Evolutionary conservation across 2,329 filamentous ascomycete genomes (phyloP).

Genomic region (Aspergillus felis): DNA sequence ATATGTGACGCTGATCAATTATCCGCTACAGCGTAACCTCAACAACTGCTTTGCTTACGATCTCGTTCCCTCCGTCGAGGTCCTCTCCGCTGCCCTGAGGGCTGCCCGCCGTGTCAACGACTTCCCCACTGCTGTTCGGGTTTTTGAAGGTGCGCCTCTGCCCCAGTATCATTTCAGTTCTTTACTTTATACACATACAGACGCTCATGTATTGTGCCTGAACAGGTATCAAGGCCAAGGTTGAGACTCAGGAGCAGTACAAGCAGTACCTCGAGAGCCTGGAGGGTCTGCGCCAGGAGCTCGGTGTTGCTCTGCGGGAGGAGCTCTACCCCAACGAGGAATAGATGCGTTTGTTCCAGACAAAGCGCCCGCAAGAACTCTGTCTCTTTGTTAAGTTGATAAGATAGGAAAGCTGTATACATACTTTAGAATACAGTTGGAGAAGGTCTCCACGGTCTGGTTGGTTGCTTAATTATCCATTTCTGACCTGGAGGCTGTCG

Average conservation of each 20-base stretch:
- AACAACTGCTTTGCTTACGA: slow-evolving; percentile 99
- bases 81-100: slow-evolving; percentile 85
- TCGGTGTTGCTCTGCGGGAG: slow-evolving; percentile 88
- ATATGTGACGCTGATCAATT: slow-evolving; percentile 11
- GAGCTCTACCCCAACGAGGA: slow-evolving; percentile 70
- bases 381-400: slow-evolving; percentile 23
- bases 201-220: slow-evolving; percentile 9
- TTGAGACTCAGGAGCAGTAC: slow-evolving; percentile 97
- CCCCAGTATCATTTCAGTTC: background rate
- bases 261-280: slow-evolving; percentile 92
- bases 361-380: slow-evolving; percentile 10
- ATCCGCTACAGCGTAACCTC: slow-evolving; percentile 67
- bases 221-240: slow-evolving; percentile 95
- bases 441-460: slow-evolving; percentile 21
- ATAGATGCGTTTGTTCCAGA: slow-evolving; percentile 26
- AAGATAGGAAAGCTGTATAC: slow-evolving; percentile 37
- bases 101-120: slow-evolving; percentile 96
- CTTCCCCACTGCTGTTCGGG: slow-evolving; percentile 94
- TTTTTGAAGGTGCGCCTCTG: slow-evolving; percentile 81
- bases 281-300: slow-evolving; percentile 86
- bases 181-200: background rate
- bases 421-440: slow-evolving; percentile 35
- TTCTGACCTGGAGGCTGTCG: slow-evolving; percentile 12
- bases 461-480: slow-evolving; percentile 21
- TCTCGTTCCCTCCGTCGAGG: slow-evolving; percentile 89